Conservation (phyloP, 2,329 filamentous ascomycete genomes). For the Colletotrichum sp. region DNA sequence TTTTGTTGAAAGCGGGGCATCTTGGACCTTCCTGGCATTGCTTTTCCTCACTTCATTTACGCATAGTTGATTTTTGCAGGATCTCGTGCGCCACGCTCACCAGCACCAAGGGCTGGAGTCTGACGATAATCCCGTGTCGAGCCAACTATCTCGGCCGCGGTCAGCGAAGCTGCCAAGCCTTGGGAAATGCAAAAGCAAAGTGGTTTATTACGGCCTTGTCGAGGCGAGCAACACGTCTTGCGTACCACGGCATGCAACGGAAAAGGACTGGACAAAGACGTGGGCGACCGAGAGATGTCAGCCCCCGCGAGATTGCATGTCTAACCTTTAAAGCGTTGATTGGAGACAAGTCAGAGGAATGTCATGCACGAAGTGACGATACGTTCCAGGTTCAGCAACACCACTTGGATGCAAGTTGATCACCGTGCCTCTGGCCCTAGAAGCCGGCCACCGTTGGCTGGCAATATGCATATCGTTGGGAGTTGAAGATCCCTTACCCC, state of each 20-base stretch:
- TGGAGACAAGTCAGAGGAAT: background rate
- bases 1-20: background rate
- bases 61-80: background rate
- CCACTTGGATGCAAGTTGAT: background rate
- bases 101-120: background rate
- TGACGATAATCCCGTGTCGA: background rate
- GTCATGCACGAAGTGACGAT: background rate
- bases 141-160: background rate
- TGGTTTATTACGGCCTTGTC: background rate
- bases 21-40: background rate
- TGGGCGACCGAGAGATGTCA: background rate
- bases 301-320: background rate
- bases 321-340: background rate
- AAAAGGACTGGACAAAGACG: background rate
- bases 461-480: background rate
- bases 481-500: background rate
- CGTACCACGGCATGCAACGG: background rate
- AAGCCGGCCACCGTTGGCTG: background rate
- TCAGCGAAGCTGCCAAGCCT: background rate
- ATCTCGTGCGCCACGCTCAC: background rate
- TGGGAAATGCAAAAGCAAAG: background rate
- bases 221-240: background rate
- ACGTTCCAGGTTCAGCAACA: background rate
- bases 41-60: background rate
- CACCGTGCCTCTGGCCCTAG: background rate